These are phyloP conservation scores for Tetrahymena thermophila DNA, from an alignment of 73 alveolate genomes.

Conservation along the genomic window DNA sequence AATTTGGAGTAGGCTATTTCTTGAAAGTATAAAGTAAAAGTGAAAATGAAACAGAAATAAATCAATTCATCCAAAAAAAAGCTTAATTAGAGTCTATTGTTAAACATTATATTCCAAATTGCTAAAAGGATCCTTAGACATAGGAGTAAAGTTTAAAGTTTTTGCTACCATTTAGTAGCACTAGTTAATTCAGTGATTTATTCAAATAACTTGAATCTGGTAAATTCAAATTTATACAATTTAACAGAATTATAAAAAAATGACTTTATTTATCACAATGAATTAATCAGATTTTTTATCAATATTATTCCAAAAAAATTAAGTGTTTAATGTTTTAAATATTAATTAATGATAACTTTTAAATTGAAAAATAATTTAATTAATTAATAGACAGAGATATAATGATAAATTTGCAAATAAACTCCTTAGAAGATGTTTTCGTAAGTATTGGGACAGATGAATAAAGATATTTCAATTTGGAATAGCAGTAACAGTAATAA, in stretches of 20 bases:
- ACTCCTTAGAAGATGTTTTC: background rate
- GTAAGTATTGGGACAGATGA: background rate
- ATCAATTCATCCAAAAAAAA: background rate
- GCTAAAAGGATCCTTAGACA: background rate
- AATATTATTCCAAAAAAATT: too few species aligned
- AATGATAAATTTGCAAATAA: background rate
- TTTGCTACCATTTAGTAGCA: background rate
- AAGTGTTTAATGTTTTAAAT: too few species aligned
- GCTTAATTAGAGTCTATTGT: background rate
- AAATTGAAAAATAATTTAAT: too few species aligned
- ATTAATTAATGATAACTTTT: too few species aligned
- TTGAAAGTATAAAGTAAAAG: slow-evolving; percentile 34
- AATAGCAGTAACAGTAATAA: background rate
- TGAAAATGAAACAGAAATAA: background rate
- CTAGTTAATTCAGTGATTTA: background rate
- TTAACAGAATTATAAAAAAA: too few species aligned
- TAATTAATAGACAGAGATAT: background rate
- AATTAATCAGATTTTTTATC: too few species aligned
- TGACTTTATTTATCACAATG: too few species aligned
- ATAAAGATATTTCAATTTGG: background rate
- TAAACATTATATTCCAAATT: background rate
- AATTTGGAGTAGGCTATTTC: slow-evolving; percentile 76
- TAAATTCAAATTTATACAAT: background rate
- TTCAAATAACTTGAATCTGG: background rate
- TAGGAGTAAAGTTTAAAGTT: background rate